Base-by-base conservation (phyloP, 2,329 filamentous ascomycete genomes). In the Aspergillus fischeri region DNA sequence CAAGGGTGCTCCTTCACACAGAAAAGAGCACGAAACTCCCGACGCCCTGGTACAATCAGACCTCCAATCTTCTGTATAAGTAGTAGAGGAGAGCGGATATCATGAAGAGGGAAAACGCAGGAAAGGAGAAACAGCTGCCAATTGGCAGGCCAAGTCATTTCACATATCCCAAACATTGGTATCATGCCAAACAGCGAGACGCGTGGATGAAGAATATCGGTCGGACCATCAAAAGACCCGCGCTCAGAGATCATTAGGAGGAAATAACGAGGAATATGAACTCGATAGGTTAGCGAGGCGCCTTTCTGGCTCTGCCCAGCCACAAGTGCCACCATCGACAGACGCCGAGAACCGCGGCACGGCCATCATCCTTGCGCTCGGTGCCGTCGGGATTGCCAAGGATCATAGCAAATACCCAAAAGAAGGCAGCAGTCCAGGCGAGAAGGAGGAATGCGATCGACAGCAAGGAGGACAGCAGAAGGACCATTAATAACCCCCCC, bases 381-480 rank as follows among this genome's bases (percentile, higher is more conserved):
- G 80, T 81, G 44, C 81, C 81, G 54, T 84, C 83, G 29, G 85
- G 85, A 69, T 87, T 85, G 4, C 85, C 85, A 51, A 87, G 73
- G 10, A 86, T 81, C 64, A 80, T 79, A 25, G 82, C 78, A 65
- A 84, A 85, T 52, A 85, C 73, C 85, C 84, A 87, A 73, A 86
- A 87, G 21, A 77, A 80, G 1, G 82, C 84, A 0, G 83, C 78
- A 0, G 82, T 80, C 84, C 84, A 87, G 5, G 81, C 78, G 1
- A 81, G 80, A 14, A 85, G 68, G 21, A 83, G 78, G 49, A 86
- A 75, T 41, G 79, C 82, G 10, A 85, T 70, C 53, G 82, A 83
- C 51, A 86, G 70, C 42, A 86, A 65, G 1, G 84, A 83, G 3
- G 83, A 83, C 27, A 84, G 70, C 1, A 84, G 63, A 59, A 84